Evolutionary conservation across 805 yeast genomes (phyloP).

Genomic region (Kazachstania taianensis): DNA sequence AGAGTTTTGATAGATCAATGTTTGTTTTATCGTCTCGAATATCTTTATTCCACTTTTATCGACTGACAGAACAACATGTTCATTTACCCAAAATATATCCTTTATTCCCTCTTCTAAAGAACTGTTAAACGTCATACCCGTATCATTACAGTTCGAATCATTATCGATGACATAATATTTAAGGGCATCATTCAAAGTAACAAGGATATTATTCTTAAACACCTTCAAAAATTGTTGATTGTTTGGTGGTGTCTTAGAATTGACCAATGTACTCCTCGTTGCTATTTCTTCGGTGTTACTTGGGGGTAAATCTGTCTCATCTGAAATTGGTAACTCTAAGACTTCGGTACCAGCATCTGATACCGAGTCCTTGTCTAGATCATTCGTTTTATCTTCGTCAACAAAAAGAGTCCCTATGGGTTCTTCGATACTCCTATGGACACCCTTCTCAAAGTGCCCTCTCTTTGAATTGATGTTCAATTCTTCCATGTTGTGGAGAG

Average conservation of each 20-base stretch:
- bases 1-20: background rate
- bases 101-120: background rate
- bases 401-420: background rate
- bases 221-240: constrained; percentile 5
- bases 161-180: constrained; percentile 6
- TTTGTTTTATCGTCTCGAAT: constrained; percentile 7
- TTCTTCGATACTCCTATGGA: background rate
- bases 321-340: no score
- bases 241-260: background rate
- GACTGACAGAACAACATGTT: constrained; percentile 12
- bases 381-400: background rate
- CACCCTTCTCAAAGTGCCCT: background rate
- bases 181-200: constrained; percentile 5
- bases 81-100: constrained; percentile 23
- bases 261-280: background rate
- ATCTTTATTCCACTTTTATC: constrained; percentile 16
- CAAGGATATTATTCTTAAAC: constrained; percentile 8
- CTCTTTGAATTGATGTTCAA: constrained; percentile 13
- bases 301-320: background rate
- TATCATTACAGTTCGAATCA: constrained; percentile 7
- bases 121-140: constrained; percentile 1
- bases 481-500: constrained; percentile 18
- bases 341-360: background rate
- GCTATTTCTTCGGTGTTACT: background rate
- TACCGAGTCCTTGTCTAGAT: background rate